Percentiles rank a stretch among this genome's conserved stretches.
These are phyloP conservation scores for Boletus insuetus DNA, from an alignment of 768 basidiomycete species.

Conservation along the genomic window DNA sequence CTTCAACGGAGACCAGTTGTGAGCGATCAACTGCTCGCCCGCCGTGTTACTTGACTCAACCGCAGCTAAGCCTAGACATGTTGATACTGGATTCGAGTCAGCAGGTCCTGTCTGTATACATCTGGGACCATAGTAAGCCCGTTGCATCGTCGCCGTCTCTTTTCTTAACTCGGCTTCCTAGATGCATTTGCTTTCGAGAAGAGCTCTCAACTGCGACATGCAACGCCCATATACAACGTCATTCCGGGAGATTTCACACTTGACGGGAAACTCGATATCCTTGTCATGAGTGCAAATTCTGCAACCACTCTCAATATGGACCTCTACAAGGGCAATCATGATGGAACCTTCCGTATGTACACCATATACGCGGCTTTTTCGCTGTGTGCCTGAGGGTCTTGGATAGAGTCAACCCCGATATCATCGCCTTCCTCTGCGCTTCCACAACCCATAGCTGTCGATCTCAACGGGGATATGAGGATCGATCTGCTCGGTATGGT, in stretches of 20 bases:
- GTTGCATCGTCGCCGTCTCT: neutral
- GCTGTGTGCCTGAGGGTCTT: neutral
- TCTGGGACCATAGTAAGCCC: conserved; percentile 79
- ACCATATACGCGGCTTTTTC: neutral
- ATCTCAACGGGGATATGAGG: conserved; percentile 84
- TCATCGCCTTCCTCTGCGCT: conserved; percentile 60
- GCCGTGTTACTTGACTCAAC: neutral
- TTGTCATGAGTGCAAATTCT: conserved; percentile 74
- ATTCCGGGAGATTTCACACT: conserved; percentile 94
- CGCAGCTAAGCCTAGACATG: conserved; percentile 64
- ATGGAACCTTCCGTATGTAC: conserved; percentile 64
- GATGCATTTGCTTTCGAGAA: conserved; percentile 57
- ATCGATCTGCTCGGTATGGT: conserved; percentile 81
- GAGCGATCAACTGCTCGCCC: conserved; percentile 29
- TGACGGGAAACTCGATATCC: conserved; percentile 85
- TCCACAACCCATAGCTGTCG: conserved; percentile 83
- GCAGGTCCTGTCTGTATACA: conserved; percentile 68
- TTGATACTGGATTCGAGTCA: conserved; percentile 75
- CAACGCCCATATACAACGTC: conserved; percentile 66
- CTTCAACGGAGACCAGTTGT: conserved; percentile 96
- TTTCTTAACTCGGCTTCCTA: conserved; percentile 27
- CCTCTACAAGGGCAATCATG: conserved; percentile 63
- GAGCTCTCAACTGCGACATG: conserved; percentile 52
- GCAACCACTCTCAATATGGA: conserved; percentile 58
- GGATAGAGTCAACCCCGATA: conserved; percentile 37